Evolutionary conservation across 345 rosid genomes (phyloP).

Genomic region (Rhizophora apiculata): DNA sequence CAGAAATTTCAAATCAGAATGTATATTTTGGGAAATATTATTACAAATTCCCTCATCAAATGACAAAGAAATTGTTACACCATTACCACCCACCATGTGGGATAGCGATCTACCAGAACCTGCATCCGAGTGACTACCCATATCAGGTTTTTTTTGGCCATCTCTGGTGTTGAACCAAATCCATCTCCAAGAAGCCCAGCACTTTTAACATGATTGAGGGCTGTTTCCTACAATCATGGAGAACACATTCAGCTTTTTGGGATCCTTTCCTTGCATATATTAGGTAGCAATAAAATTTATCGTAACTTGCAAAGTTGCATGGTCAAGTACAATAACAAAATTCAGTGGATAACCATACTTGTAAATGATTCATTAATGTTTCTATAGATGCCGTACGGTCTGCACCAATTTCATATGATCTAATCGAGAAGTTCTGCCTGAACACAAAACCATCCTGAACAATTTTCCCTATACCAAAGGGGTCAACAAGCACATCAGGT

Average conservation of each 20-base stretch:
- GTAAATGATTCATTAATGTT: constrained; percentile 93
- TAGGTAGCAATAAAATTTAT: no score
- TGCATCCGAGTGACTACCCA: constrained; percentile 99
- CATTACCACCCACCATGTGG: constrained; percentile 68
- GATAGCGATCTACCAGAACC: constrained; percentile 85
- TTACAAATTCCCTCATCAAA: background rate
- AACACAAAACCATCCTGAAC: constrained; percentile 89
- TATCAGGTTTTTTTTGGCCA: constrained; percentile 86
- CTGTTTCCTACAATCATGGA: constrained; percentile 73
- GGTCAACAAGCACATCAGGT: constrained; percentile 78
- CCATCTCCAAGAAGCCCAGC: constrained; percentile 95
- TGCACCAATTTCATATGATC: constrained; percentile 98
- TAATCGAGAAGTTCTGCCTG: constrained; percentile 79
- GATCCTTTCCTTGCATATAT: no score
- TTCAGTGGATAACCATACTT: constrained; percentile 40
- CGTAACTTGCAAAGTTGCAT: background rate
- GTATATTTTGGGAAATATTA: background rate
- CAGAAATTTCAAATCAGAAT: background rate
- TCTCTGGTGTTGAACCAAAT: constrained; percentile 97
- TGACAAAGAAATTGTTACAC: background rate
- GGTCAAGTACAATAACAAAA: background rate
- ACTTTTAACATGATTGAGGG: constrained; percentile 81
- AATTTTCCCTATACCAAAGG: constrained; percentile 77
- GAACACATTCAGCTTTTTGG: background rate
- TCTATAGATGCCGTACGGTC: constrained; percentile 97